phyloP scores from a whole-genome alignment of 2,329 filamentous ascomycete species.

The Calonectria ilicicola region DNA sequence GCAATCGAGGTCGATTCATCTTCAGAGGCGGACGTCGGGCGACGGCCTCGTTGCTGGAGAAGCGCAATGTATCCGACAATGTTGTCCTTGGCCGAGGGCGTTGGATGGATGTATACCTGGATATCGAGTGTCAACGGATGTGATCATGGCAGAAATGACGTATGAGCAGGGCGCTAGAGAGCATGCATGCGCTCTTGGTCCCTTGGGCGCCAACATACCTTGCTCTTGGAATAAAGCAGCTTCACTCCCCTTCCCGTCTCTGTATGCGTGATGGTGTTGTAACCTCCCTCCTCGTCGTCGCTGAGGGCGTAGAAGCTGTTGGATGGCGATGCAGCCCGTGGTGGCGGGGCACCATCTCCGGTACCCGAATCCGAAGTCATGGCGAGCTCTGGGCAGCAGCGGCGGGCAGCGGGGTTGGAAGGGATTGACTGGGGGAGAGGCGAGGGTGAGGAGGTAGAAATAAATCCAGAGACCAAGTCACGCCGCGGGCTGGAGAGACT shows the following conservation, averaged over 20 bases:
- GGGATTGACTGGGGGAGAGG: neutral
- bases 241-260: constrained; percentile 87
- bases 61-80: constrained; percentile 94
- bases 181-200: neutral
- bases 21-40: constrained; percentile 44
- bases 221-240: constrained; percentile 95
- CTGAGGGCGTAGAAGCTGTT: constrained; percentile 95
- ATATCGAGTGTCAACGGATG: constrained; percentile 24
- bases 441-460: neutral
- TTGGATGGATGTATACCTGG: constrained; percentile 95
- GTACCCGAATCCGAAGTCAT: constrained; percentile 40
- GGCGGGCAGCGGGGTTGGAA: neutral
- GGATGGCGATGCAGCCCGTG: constrained; percentile 74
- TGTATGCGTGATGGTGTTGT: constrained; percentile 90
- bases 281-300: constrained; percentile 95
- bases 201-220: constrained; percentile 66
- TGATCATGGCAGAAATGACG: constrained; percentile 3
- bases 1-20: constrained; percentile 56
- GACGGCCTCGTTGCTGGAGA: constrained; percentile 83
- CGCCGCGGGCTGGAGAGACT: neutral
- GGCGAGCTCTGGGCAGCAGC: constrained; percentile 6
- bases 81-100: constrained; percentile 93
- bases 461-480: neutral
- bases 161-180: neutral
- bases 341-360: constrained; percentile 41